Evolutionary conservation across 306 rosid species (phyloP), one percentile per base, ranked within the genome.

Genomic region (Cicer arietinum): DNA sequence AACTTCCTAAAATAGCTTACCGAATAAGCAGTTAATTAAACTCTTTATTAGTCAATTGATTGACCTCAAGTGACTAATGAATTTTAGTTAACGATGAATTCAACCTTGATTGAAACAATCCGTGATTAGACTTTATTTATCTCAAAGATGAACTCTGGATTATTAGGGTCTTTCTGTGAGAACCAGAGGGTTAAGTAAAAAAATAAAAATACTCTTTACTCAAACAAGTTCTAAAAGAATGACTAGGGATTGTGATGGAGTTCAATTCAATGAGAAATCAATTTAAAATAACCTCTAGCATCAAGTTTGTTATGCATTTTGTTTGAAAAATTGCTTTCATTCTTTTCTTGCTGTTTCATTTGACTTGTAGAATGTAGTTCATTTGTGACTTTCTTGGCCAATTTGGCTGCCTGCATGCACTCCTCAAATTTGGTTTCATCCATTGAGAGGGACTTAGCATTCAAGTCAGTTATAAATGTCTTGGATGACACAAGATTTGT

Each of bases 401-500:
- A 56, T 61, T 85, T 86, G 59, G 92, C 89, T 44, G 82, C 83
- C 77, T 86, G 72, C 96, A 90, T 86, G 77, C 76, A 77, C 62
- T 85, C 88, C 78, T 90, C 91, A 80, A 84, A 90, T 80, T 77
- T 69, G 14, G 37, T 81, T 78, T 85, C 88, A 45, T 86, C 88
- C 46, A 88, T 83, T 10, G 92, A 81, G 53, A 88, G 89, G 7
- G 92, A 90, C 45, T 84, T 81, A 13, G 91, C 84, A 79, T 82
- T 88, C 80, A 90, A 81, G 59, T 88, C 88, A 56, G 74, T 16
- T 72, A 90, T 79, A 75, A 90, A 88, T 86, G 84, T 44, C 83
- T 81, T 86, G 40, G 89, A 79, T 52, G 92, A 88, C 50, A 85
- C 86, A 17, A 90, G 92, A 84, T 88, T 90, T 52, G 91, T 90